Evolutionary conservation across 1,284 basidiomycete species (phyloP).

Genomic region (Xerocomus amazonicus): DNA sequence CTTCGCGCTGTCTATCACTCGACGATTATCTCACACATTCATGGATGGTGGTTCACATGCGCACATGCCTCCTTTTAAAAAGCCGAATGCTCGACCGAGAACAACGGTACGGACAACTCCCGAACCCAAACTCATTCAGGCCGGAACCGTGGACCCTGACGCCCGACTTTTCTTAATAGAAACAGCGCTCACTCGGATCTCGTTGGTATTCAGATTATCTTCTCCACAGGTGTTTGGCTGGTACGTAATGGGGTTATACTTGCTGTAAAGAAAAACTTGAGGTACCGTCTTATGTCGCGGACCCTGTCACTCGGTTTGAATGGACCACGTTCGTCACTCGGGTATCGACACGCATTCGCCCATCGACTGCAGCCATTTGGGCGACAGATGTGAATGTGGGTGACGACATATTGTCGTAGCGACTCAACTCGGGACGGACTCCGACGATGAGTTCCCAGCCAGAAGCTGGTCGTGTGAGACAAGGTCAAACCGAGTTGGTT

Average conservation of each 20-base stretch:
- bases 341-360: background rate
- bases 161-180: background rate
- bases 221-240: background rate
- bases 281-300: background rate
- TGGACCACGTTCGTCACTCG: background rate
- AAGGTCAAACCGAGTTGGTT: background rate
- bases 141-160: background rate
- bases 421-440: background rate
- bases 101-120: too few relatives aligned
- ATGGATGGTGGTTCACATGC: background rate
- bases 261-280: background rate
- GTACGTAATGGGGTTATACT: background rate
- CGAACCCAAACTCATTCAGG: background rate
- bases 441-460: conserved; percentile 6
- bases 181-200: background rate
- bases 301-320: background rate
- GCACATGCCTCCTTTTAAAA: too few relatives aligned
- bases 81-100: too few relatives aligned
- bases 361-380: background rate
- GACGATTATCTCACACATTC: background rate
- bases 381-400: background rate
- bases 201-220: background rate
- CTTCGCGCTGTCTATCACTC: background rate
- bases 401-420: background rate
- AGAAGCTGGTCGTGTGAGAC: conserved; percentile 1